Conservation (phyloP, 768 basidiomycete species). For the Pholiota conissans region DNA sequence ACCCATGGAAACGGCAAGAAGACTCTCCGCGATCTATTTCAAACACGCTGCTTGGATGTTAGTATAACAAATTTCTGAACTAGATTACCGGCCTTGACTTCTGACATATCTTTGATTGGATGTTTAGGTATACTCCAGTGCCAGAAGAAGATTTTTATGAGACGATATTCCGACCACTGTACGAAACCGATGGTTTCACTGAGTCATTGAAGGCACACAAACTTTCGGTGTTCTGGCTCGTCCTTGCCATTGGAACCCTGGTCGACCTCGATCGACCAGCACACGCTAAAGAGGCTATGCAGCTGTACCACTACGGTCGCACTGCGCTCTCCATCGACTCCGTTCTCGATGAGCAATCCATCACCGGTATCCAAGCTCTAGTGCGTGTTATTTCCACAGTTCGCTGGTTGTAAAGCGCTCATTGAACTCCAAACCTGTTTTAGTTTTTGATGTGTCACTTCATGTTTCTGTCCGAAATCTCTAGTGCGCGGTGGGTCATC, state of each 20-base stretch:
- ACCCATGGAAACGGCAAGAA: conserved; percentile 31
- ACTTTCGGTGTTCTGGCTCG: conserved; percentile 60
- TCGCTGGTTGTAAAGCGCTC: neutral
- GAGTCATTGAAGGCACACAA: conserved; percentile 49
- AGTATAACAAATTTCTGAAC: conserved; percentile 27
- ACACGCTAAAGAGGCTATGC: conserved; percentile 53
- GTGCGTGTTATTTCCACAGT: conserved; percentile 32
- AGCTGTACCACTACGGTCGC: conserved; percentile 60
- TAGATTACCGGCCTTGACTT: neutral
- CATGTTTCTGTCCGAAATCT: conserved; percentile 52
- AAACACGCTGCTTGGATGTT: conserved; percentile 74
- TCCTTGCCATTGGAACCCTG: conserved; percentile 64
- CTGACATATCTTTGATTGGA: neutral
- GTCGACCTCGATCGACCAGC: conserved; percentile 58
- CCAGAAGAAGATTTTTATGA: conserved; percentile 56
- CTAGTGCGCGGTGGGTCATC: conserved; percentile 64
- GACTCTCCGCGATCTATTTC: conserved; percentile 55
- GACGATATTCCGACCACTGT: conserved; percentile 51
- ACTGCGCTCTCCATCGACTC: conserved; percentile 62
- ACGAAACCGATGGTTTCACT: conserved; percentile 39
- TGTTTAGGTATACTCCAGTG: conserved; percentile 64
- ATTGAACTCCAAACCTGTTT: conserved; percentile 4
- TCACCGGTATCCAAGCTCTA: conserved; percentile 64
- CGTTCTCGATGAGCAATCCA: conserved; percentile 62
- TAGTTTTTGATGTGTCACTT: conserved; percentile 61